Conservation (phyloP, 1,284 basidiomycete genomes). For the Neolentinus lepideus region DNA sequence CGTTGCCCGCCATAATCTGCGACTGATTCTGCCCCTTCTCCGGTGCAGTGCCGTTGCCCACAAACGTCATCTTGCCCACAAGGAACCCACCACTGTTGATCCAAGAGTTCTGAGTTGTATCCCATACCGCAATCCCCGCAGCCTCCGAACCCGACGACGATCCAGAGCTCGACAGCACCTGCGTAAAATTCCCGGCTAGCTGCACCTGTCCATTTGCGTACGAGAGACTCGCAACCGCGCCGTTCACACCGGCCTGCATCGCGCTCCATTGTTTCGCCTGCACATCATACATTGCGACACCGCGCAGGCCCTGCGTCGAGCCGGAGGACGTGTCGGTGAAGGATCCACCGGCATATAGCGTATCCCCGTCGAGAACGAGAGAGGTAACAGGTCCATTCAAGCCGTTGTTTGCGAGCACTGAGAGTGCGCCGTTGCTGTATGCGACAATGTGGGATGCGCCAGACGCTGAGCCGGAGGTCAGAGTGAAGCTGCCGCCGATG, state of each 20-base stretch:
- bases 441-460: slow-evolving; percentile 68
- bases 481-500: slow-evolving; percentile 73
- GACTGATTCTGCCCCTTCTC: slow-evolving; percentile 23
- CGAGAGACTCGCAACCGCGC: slow-evolving; percentile 58
- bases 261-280: slow-evolving; percentile 60
- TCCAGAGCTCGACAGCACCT: slow-evolving; percentile 33
- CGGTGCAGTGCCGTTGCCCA: slow-evolving; percentile 52
- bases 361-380: slow-evolving; percentile 49
- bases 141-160: slow-evolving; percentile 31
- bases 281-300: slow-evolving; percentile 77
- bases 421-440: slow-evolving; percentile 56
- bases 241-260: slow-evolving; percentile 74
- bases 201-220: slow-evolving; percentile 47
- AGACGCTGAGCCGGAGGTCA: slow-evolving; percentile 48
- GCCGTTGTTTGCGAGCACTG: slow-evolving; percentile 51
- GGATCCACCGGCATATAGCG: slow-evolving; percentile 78
- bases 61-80: slow-evolving; percentile 66
- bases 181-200: slow-evolving; percentile 74
- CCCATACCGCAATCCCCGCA: slow-evolving; percentile 76
- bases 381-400: slow-evolving; percentile 74
- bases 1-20: slow-evolving; percentile 63
- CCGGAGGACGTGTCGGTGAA: slow-evolving; percentile 67
- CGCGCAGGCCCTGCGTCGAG: slow-evolving; percentile 48
- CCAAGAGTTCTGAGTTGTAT: slow-evolving; percentile 62
- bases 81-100: slow-evolving; percentile 67